Evolutionary conservation across 225 moss, liverwort and hornwort species (phyloP).

Genomic region (Asterella californica): DNA sequence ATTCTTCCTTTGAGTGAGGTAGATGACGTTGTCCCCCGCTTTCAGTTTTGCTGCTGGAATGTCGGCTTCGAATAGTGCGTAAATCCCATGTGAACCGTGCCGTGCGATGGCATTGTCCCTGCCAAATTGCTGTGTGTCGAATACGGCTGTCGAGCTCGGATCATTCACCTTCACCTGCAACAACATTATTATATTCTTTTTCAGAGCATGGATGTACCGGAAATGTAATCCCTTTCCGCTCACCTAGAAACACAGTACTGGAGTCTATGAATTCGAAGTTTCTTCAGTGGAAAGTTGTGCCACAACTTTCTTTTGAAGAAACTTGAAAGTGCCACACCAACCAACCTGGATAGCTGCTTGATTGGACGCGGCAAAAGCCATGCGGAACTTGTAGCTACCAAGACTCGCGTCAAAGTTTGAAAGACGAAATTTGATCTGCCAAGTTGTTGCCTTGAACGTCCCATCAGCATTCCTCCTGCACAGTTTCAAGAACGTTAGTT

Average conservation of each 20-base stretch:
- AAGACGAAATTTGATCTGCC: constrained; percentile 73
- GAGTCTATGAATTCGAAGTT: no score
- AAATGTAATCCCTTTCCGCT: neutral
- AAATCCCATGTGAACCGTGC: constrained; percentile 71
- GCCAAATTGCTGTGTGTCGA: constrained; percentile 79
- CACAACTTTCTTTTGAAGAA: no score
- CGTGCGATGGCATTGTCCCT: constrained; percentile 82
- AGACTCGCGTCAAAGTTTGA: constrained; percentile 23
- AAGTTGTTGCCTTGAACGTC: constrained; percentile 53
- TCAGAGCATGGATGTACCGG: neutral
- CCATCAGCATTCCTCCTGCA: constrained; percentile 38
- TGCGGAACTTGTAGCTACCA: constrained; percentile 56
- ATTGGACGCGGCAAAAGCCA: constrained; percentile 63
- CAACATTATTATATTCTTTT: neutral
- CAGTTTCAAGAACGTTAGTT: neutral
- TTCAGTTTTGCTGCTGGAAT: constrained; percentile 42
- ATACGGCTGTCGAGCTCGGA: constrained; percentile 39
- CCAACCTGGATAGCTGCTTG: constrained; percentile 75
- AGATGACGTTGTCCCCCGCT: constrained; percentile 57
- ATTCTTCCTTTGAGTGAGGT: constrained; percentile 67
- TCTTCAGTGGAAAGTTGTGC: no score
- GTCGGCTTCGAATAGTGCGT: constrained; percentile 60
- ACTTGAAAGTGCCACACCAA: no score
- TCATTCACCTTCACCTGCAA: constrained; percentile 68
- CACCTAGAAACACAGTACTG: no score